phyloP scores from a whole-genome alignment of 352 stramenopile genomes.

The Aphanomyces stellatus region DNA sequence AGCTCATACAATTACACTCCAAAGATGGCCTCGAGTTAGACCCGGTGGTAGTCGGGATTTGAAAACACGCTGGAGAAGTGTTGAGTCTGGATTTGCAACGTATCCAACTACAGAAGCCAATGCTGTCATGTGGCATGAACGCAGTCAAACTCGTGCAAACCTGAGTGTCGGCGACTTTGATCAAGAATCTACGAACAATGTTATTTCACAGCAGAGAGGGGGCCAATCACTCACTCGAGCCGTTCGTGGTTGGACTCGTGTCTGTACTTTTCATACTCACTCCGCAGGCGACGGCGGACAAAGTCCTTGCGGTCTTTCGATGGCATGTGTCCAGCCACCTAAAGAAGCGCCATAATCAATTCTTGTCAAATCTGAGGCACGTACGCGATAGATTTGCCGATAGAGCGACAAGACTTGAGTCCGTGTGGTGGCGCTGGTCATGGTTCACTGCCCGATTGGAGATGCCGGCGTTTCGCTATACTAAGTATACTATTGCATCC shows the following conservation, averaged over 20 bases:
- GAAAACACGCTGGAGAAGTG: slow-evolving; percentile 54
- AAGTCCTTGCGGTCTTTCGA: slow-evolving; percentile 53
- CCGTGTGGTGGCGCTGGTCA: slow-evolving; percentile 9
- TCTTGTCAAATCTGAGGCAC: not conserved
- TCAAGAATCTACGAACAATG: slow-evolving; percentile 36
- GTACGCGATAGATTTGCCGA: slow-evolving; percentile 64
- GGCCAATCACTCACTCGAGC: slow-evolving; percentile 31
- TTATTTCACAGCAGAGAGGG: not conserved
- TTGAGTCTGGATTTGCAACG: slow-evolving; percentile 55
- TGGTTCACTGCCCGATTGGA: not conserved
- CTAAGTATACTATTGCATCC: not conserved
- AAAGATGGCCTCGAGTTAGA: too few relatives aligned
- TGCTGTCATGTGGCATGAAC: not conserved
- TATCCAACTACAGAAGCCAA: slow-evolving; percentile 42
- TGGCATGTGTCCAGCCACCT: slow-evolving; percentile 61
- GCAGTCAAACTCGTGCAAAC: too few relatives aligned
- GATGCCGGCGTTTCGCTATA: too few relatives aligned
- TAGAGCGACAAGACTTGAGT: slow-evolving; percentile 52
- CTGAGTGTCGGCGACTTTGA: slow-evolving; percentile 61
- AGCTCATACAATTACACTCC: too few relatives aligned
- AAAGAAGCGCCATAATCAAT: not conserved
- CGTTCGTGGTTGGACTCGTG: slow-evolving; percentile 42
- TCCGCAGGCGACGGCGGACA: slow-evolving; percentile 52
- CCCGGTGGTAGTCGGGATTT: slow-evolving; percentile 47
- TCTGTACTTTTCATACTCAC: slow-evolving; percentile 61